Conservation (phyloP, 2,329 filamentous ascomycete genomes). For the Phyllosticta citriasiana region DNA sequence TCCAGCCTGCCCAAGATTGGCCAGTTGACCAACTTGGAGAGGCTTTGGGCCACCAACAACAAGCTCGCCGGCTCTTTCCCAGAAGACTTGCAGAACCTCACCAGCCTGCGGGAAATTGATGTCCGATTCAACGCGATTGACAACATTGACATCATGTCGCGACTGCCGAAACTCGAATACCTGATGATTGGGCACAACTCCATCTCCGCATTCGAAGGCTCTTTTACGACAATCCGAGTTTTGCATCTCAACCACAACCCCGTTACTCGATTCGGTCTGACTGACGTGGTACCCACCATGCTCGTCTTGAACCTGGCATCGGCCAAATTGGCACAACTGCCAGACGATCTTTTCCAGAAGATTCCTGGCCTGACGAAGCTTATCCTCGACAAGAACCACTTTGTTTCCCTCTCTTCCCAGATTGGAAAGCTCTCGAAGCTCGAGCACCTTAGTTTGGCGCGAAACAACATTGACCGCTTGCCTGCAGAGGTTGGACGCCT, state of each 20-base stretch:
- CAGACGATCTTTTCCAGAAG: constrained; percentile 77
- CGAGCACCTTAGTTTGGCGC: constrained; percentile 87
- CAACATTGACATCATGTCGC: constrained; percentile 77
- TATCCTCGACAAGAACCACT: constrained; percentile 89
- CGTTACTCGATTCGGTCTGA: constrained; percentile 84
- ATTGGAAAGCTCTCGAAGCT: constrained; percentile 75
- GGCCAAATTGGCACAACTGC: constrained; percentile 79
- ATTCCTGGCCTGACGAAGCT: constrained; percentile 80
- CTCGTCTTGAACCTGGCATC: constrained; percentile 83
- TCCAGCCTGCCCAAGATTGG: constrained; percentile 70
- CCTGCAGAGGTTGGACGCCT: constrained; percentile 84
- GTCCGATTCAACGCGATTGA: constrained; percentile 86
- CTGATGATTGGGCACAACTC: constrained; percentile 86
- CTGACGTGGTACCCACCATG: constrained; percentile 64
- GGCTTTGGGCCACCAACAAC: constrained; percentile 94
- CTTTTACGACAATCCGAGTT: constrained; percentile 74
- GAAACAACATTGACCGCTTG: constrained; percentile 76
- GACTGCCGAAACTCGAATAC: constrained; percentile 77
- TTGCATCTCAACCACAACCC: constrained; percentile 91
- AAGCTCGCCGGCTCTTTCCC: constrained; percentile 68
- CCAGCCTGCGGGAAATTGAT: constrained; percentile 80
- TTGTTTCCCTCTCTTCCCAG: constrained; percentile 76
- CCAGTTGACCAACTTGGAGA: constrained; percentile 67
- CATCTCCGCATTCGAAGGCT: constrained; percentile 79
- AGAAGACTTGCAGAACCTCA: constrained; percentile 58